A percentile compares a stretch with the other conserved stretches of the same genome.
phyloP scores from a whole-genome alignment of 2,329 filamentous ascomycete genomes.

The Fusarium coffeatum region DNA sequence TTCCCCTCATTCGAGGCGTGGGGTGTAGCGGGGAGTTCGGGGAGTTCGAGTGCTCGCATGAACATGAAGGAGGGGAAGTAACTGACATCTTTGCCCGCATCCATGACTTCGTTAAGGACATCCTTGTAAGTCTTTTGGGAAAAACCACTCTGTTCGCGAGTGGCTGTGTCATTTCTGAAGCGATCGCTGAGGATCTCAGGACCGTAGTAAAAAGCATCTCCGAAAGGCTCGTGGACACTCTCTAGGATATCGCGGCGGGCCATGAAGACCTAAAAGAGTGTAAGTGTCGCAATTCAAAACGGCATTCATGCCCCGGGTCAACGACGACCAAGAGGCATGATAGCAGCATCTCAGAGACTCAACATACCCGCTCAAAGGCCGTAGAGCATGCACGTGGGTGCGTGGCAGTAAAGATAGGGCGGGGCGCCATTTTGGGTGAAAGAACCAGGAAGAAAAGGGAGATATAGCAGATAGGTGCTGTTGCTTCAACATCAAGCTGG shows the following conservation, averaged over 20 bases:
- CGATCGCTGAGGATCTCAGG: slow-evolving; percentile 86
- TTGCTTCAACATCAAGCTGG: slow-evolving; percentile 44
- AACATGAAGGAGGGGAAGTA: slow-evolving; percentile 22
- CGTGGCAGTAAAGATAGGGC: slow-evolving; percentile 89
- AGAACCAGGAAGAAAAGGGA: slow-evolving; percentile 47
- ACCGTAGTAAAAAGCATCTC: slow-evolving; percentile 95
- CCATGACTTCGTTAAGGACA: slow-evolving; percentile 80
- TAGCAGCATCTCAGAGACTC: not conserved
- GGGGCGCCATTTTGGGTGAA: slow-evolving; percentile 67
- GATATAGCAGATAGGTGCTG: slow-evolving; percentile 46
- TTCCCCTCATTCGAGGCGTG: slow-evolving; percentile 27
- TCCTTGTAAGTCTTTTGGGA: slow-evolving; percentile 77
- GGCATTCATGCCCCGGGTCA: not conserved
- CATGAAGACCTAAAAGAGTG: slow-evolving; percentile 84
- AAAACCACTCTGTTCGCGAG: slow-evolving; percentile 72
- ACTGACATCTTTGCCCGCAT: slow-evolving; percentile 78
- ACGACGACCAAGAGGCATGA: not conserved
- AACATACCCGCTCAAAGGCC: slow-evolving; percentile 89
- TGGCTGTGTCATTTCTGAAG: slow-evolving; percentile 75
- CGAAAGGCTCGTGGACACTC: slow-evolving; percentile 95
- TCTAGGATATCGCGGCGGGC: slow-evolving; percentile 83
- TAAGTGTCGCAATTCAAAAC: slow-evolving; percentile 9
- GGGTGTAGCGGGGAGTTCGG: slow-evolving; percentile 34
- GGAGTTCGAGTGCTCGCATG: slow-evolving; percentile 32
- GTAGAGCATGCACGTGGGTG: slow-evolving; percentile 96